Percentiles rank a stretch among this genome's conserved stretches.
These are phyloP conservation scores for Neopestalotiopsis rosae DNA, from an alignment of 2,329 filamentous ascomycete species.

Conservation along the genomic window DNA sequence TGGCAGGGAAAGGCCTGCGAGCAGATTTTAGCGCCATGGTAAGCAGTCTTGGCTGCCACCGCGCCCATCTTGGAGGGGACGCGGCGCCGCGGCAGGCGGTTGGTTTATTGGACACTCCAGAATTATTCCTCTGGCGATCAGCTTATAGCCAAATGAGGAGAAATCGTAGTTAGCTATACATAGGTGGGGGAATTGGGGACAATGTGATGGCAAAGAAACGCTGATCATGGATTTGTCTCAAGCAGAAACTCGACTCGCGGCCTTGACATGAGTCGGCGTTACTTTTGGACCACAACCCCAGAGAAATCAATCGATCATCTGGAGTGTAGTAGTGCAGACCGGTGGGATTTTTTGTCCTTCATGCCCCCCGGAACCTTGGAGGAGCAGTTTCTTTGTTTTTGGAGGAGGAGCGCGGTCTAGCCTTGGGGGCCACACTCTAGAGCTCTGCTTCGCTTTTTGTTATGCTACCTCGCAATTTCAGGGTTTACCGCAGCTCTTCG, in stretches of 20 bases:
- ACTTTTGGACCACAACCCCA: not conserved
- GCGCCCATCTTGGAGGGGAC: not conserved
- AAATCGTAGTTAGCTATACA: not conserved
- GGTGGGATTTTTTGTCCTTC: not conserved
- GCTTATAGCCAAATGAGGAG: not conserved
- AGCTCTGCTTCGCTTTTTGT: too few species aligned
- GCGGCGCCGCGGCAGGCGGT: not conserved
- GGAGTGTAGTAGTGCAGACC: not conserved
- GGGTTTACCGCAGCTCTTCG: not conserved
- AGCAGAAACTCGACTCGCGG: not conserved
- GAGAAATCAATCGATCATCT: not conserved
- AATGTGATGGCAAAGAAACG: not conserved
- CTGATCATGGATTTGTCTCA: not conserved
- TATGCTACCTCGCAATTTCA: constrained; percentile 1
- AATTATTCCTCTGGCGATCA: constrained; percentile 4
- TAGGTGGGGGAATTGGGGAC: not conserved
- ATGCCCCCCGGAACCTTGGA: not conserved
- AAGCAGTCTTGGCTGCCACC: not conserved
- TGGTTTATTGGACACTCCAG: not conserved
- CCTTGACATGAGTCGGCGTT: not conserved
- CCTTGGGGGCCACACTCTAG: too few species aligned
- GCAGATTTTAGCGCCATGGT: not conserved
- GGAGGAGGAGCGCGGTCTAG: too few species aligned
- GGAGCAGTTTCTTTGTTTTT: not conserved
- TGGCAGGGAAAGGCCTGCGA: constrained; percentile 9